phyloP scores from a whole-genome alignment of 176 grass and related monocot genomes.

The Oryza brachyantha region DNA sequence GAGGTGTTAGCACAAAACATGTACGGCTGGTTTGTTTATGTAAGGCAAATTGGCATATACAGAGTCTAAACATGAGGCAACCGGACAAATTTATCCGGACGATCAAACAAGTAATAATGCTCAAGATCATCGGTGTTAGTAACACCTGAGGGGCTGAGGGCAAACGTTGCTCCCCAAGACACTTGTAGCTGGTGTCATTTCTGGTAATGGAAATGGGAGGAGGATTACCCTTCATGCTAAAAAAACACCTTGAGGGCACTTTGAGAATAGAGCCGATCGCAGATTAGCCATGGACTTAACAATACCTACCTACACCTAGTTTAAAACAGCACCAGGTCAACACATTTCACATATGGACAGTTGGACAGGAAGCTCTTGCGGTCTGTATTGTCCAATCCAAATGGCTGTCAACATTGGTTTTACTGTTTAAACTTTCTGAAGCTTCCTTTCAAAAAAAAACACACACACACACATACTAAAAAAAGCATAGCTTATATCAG shows the following conservation, averaged over 20 bases:
- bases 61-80: neutral
- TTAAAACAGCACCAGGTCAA: neutral
- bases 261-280: too few species aligned
- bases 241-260: too few species aligned
- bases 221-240: too few species aligned
- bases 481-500: neutral
- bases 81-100: neutral
- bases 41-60: neutral
- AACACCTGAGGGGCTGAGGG: neutral
- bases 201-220: too few species aligned
- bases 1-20: neutral
- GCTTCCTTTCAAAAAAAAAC: too few species aligned
- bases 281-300: too few species aligned
- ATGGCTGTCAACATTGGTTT: neutral
- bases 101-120: conserved; percentile 8
- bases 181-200: too few species aligned
- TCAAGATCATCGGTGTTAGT: neutral
- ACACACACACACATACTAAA: neutral
- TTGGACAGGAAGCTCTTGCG: neutral
- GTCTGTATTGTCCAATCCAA: neutral
- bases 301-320: too few species aligned
- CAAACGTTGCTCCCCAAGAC: too few species aligned
- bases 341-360: neutral
- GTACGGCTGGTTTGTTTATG: neutral
- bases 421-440: too few species aligned